Evolutionary conservation across 2,329 filamentous ascomycete species (phyloP).

Genomic region (Calycina herbarum): DNA sequence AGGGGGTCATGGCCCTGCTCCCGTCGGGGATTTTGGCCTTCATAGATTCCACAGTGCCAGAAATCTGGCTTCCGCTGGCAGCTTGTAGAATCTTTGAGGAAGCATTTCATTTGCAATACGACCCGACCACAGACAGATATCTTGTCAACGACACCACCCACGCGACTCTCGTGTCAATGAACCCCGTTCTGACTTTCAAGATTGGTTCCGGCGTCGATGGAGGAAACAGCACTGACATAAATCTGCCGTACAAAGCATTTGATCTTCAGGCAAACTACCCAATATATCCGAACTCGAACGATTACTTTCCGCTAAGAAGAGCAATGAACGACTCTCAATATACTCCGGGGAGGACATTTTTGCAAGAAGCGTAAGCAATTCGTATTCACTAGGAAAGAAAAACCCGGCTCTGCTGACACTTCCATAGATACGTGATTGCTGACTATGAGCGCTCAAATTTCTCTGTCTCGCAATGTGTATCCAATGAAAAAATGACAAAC

Average conservation of each 20-base stretch:
- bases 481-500: background rate
- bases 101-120: slow-evolving; percentile 30
- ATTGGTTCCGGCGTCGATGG: background rate
- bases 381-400: background rate
- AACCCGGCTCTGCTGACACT: background rate
- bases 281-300: slow-evolving; percentile 10
- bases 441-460: slow-evolving; percentile 5
- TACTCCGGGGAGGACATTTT: slow-evolving; percentile 10
- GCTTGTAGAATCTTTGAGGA: slow-evolving; percentile 39
- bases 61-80: slow-evolving; percentile 38
- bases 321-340: slow-evolving; percentile 11
- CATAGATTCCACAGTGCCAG: slow-evolving; percentile 38
- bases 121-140: slow-evolving; percentile 6
- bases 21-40: slow-evolving; percentile 32
- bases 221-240: slow-evolving; percentile 7
- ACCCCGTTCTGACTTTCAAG: slow-evolving; percentile 13
- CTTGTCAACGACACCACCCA: slow-evolving; percentile 11
- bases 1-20: slow-evolving; percentile 11
- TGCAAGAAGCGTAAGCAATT: slow-evolving; percentile 8
- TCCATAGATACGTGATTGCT: slow-evolving; percentile 1
- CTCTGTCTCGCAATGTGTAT: slow-evolving; percentile 3
- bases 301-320: slow-evolving; percentile 13
- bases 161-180: background rate
- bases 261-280: slow-evolving; percentile 10
- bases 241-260: slow-evolving; percentile 13